phyloP scores from a whole-genome alignment of 345 rosid genomes.

The Trapa bicornis region DNA sequence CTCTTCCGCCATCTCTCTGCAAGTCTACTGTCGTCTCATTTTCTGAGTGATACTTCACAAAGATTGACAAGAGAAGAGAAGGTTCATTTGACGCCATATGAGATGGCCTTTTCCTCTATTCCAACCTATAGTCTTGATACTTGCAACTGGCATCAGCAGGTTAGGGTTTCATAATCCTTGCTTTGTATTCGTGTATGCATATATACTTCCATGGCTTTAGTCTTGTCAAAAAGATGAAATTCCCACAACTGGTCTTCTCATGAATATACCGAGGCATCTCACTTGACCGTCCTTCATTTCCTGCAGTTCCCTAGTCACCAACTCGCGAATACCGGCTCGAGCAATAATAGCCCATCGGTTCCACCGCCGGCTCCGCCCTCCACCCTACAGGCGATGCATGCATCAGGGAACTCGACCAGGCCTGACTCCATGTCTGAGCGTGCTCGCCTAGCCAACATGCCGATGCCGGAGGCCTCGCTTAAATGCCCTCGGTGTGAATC shows the following conservation, averaged over 20 bases:
- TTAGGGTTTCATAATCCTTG: not conserved
- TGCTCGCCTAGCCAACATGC: constrained; percentile 40
- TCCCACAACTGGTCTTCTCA: not conserved
- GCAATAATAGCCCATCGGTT: constrained; percentile 15
- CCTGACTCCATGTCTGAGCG: constrained; percentile 78
- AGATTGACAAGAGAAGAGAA: no score
- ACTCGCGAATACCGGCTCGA: not conserved
- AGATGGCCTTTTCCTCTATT: constrained; percentile 79
- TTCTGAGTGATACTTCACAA: no score
- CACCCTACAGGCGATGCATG: constrained; percentile 24
- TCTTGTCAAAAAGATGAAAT: not conserved
- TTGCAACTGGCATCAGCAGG: constrained; percentile 65
- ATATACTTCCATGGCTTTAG: not conserved
- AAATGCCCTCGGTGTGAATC: constrained; percentile 8
- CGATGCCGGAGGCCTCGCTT: constrained; percentile 28
- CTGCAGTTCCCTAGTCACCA: not conserved
- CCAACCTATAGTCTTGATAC: constrained; percentile 85
- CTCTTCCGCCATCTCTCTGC: not conserved
- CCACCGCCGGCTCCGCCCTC: constrained; percentile 30
- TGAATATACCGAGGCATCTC: not conserved
- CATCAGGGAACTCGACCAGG: constrained; percentile 11
- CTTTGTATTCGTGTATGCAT: not conserved
- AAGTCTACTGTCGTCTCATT: not conserved
- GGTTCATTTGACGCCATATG: constrained; percentile 1
- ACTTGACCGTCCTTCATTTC: no score